Conservation (phyloP, 257 asterid genomes). For the Solanum sitiens region DNA sequence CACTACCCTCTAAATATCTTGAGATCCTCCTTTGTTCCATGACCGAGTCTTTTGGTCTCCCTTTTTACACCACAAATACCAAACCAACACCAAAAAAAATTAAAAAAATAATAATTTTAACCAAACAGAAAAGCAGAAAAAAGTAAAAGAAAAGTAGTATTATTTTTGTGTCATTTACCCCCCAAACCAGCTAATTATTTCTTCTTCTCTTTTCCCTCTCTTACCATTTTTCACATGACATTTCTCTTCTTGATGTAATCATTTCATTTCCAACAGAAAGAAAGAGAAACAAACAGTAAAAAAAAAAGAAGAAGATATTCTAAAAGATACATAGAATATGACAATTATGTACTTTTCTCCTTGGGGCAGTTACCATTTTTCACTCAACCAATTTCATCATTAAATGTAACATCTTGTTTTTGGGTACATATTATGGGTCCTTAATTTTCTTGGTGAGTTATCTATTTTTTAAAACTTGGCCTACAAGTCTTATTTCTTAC, state of each 20-base stretch:
- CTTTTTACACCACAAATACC: slow-evolving; percentile 28
- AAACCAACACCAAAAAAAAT: neutral
- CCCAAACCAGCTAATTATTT: neutral
- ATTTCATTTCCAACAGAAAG: slow-evolving; percentile 7
- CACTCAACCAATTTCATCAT: slow-evolving; percentile 1
- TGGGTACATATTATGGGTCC: neutral
- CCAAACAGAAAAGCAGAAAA: neutral
- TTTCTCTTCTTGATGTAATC: neutral
- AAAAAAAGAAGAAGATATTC: slow-evolving; percentile 5
- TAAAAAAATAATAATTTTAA: neutral
- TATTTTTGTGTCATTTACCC: neutral
- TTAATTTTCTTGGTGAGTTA: neutral
- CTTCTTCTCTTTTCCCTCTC: neutral
- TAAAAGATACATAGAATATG: neutral
- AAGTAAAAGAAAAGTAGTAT: neutral
- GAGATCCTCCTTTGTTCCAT: slow-evolving; percentile 38
- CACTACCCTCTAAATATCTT: slow-evolving; percentile 6
- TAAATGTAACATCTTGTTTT: neutral
- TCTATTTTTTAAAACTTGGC: neutral
- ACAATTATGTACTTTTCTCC: slow-evolving; percentile 10
- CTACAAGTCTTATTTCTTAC: neutral
- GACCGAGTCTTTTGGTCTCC: slow-evolving; percentile 35
- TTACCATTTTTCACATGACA: neutral
- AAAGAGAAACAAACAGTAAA: neutral
- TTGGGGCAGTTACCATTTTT: slow-evolving; percentile 2